Evolutionary conservation across 768 basidiomycete species (phyloP), one percentile per base, ranked within the genome.

Genomic region (Erythrobasidium yunnanense): DNA sequence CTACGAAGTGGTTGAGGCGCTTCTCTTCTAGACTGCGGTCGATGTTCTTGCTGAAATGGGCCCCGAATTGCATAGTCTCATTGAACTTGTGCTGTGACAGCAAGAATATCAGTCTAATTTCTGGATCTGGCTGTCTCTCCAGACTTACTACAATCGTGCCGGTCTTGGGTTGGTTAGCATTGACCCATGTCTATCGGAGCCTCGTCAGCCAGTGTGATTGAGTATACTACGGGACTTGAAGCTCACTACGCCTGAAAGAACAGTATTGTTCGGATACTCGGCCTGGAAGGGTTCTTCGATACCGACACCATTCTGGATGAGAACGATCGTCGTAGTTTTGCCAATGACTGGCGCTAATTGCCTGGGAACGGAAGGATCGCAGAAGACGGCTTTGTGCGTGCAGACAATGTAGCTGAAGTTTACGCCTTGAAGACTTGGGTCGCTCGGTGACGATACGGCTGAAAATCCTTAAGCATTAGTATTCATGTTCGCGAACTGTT

Each of bases 251-350:
- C 70, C 74, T 30, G 66, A 70, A 29, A 75, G 60, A 46, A 75
- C 68, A 18, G 67, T 33, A 27, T 70, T 71, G 15, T 66, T 35
- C 22, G 70, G 69, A 65, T 73, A 75, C 30, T 69, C 62, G n/a
- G 55, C 52, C 25, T 65, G 30, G 60, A 75, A 74, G 53, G 74
- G 74, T 53, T 71, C 67, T 66, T 75, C 74, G 20, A 75, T 69
- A 11, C 74, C 74, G n/a, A 75, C 69, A 13, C 74, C 74, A 53
- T 75, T 75, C 67, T 75, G 74, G 52, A 75, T 75, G 32, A 75
- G 67, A 11, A 75, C 73, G 32, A 75, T 68, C 2, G 45, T 49
- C 46, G 70, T 70, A 29, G 45, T 42, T n/a, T 49, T 55, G 13
- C 32, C 56, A 7, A 73, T 67, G 13, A 67, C 53, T 2, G 67